phyloP scores from a whole-genome alignment of 352 stramenopile species.

The Globisporangium iwayamae region DNA sequence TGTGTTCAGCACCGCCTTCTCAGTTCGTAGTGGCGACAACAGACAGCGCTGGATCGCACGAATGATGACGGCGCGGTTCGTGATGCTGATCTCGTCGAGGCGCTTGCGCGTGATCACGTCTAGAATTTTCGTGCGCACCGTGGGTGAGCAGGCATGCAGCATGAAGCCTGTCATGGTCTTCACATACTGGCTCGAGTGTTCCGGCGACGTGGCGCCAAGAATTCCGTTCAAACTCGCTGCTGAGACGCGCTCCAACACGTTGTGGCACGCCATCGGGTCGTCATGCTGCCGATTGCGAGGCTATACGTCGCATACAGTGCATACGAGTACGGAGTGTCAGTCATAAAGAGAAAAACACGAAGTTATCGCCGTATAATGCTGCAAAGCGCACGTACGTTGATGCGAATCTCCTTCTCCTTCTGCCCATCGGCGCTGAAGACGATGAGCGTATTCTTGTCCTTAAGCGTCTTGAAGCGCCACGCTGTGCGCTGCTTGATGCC shows the following conservation, averaged over 20 bases:
- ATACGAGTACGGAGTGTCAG: not conserved
- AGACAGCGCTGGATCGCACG: conserved; percentile 76
- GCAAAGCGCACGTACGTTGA: conserved; percentile 21
- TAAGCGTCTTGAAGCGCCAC: conserved; percentile 80
- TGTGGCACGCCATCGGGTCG: conserved; percentile 73
- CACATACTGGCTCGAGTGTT: conserved; percentile 71
- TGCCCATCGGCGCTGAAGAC: conserved; percentile 72
- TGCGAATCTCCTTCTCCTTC: conserved; percentile 66
- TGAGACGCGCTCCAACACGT: conserved; percentile 56
- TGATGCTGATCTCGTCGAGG: conserved; percentile 64
- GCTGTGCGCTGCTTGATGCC: conserved; percentile 77
- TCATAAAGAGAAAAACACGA: not conserved
- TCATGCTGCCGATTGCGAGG: conserved; percentile 47
- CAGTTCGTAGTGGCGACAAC: conserved; percentile 59
- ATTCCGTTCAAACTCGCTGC: conserved; percentile 73
- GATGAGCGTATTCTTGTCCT: conserved; percentile 65
- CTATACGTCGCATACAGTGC: conserved; percentile 13
- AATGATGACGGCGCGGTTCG: conserved; percentile 75
- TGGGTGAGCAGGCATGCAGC: conserved; percentile 61
- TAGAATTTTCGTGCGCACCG: conserved; percentile 62
- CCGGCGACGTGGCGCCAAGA: conserved; percentile 66
- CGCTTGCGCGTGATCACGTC: conserved; percentile 70
- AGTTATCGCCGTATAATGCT: too few species aligned
- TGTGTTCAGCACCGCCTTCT: conserved; percentile 62
- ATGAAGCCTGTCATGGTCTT: conserved; percentile 86